Conservation (phyloP, 192 early-diverging fungal species). For the Coemansia sp. region DNA sequence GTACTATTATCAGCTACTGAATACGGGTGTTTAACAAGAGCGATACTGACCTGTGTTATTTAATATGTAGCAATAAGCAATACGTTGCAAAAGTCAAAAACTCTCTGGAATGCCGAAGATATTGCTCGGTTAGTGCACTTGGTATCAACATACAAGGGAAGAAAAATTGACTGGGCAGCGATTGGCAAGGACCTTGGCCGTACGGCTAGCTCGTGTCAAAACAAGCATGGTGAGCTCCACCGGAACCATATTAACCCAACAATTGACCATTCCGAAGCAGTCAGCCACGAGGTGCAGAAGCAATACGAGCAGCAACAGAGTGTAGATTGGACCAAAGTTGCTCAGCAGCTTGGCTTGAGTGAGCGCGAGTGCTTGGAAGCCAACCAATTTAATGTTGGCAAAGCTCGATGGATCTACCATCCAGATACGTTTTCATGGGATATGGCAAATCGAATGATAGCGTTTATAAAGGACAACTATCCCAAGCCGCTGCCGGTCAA, state of each 20-base stretch:
- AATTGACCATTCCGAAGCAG: neutral
- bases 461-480: no score
- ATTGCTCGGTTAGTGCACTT: neutral
- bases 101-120: neutral
- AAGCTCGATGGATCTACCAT: conserved; percentile 1
- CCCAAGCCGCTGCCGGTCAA: no score
- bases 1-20: neutral
- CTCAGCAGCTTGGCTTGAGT: neutral
- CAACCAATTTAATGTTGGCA: neutral
- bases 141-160: no score
- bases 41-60: neutral
- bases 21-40: no score
- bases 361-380: conserved; percentile 12
- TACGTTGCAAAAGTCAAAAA: neutral
- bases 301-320: no score
- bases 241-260: no score
- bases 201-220: neutral
- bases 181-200: conserved; percentile 2
- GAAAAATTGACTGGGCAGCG: no score
- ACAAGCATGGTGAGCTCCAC: no score
- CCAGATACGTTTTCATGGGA: no score
- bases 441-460: no score
- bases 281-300: neutral
- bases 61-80: neutral
- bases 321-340: conserved; percentile 10